Evolutionary conservation across 139 green algal species (phyloP).

Genomic region (Chlamydomonas sphaeroides): DNA sequence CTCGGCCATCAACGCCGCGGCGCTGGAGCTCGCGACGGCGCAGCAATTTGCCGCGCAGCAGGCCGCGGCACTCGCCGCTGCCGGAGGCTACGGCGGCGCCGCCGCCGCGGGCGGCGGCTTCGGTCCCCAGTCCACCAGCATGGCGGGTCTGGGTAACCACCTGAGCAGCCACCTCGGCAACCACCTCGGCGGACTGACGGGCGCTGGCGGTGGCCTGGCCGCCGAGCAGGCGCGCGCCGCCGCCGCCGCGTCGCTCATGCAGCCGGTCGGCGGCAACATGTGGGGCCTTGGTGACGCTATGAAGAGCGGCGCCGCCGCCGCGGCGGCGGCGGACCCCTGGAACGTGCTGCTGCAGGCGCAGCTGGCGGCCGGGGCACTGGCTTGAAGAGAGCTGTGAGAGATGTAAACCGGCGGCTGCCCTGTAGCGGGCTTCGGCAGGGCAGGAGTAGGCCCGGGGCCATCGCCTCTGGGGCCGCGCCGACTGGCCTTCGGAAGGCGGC

Average conservation of each 20-base stretch:
- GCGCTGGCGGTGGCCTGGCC: background rate
- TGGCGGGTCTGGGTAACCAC: background rate
- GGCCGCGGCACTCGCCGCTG: background rate
- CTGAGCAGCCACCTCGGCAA: background rate
- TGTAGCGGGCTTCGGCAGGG: too few relatives aligned
- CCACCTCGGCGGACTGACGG: background rate
- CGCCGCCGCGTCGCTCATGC: background rate
- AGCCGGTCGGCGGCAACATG: conserved; percentile 6
- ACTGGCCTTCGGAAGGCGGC: too few relatives aligned
- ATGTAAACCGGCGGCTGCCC: too few relatives aligned
- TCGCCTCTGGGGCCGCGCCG: too few relatives aligned
- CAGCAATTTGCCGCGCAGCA: too few relatives aligned
- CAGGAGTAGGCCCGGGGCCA: too few relatives aligned
- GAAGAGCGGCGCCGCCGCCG: too few relatives aligned
- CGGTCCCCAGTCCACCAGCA: background rate
- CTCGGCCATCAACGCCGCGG: background rate
- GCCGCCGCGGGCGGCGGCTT: background rate
- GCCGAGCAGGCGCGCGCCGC: background rate
- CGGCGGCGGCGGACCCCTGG: background rate
- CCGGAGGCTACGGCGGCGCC: background rate
- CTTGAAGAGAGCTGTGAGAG: background rate
- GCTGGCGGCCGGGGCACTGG: conserved; percentile 2
- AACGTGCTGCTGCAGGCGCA: background rate
- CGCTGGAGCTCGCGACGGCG: conserved; percentile 24
- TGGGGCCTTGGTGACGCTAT: background rate